phyloP scores from a whole-genome alignment of 768 basidiomycete species.

The Podaxis mareebaensis region DNA sequence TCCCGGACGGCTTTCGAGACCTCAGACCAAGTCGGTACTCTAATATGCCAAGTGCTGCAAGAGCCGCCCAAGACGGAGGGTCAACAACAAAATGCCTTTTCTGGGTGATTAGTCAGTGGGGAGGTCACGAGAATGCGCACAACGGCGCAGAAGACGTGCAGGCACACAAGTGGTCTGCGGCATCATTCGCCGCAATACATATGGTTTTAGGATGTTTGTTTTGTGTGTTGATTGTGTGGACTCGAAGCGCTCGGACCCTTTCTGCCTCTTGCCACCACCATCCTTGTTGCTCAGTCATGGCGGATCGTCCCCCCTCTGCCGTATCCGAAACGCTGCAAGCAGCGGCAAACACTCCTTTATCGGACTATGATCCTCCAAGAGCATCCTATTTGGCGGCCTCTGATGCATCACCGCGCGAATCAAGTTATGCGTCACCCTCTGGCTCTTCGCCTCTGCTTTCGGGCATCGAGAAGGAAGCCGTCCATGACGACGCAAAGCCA shows the following conservation, averaged over 20 bases:
- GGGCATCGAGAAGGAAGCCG: constrained; percentile 14
- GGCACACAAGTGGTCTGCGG: not conserved
- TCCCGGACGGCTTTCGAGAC: no score
- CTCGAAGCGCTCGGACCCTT: not conserved
- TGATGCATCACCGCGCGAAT: constrained; percentile 21
- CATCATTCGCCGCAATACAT: not conserved
- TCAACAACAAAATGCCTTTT: not conserved
- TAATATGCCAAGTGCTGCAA: not conserved
- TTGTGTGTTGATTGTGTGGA: not conserved
- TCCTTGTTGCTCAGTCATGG: constrained; percentile 14
- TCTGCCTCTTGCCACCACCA: constrained; percentile 9
- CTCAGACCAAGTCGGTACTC: no score
- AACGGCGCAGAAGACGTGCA: not conserved
- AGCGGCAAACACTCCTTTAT: constrained; percentile 23
- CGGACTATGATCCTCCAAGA: constrained; percentile 20
- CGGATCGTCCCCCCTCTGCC: constrained; percentile 20
- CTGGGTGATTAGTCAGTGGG: not conserved
- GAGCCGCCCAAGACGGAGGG: not conserved
- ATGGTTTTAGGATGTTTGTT: not conserved
- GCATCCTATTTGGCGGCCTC: constrained; percentile 20
- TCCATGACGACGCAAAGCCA: not conserved
- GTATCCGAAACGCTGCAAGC: constrained; percentile 19
- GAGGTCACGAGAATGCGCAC: not conserved
- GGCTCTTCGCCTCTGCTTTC: constrained; percentile 22
- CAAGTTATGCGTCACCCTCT: constrained; percentile 19